Percentiles rank a stretch among this genome's conserved stretches.
Evolutionary conservation across 2,329 filamentous ascomycete genomes (phyloP).

Genomic region (Curvularia hawaiiensis): DNA sequence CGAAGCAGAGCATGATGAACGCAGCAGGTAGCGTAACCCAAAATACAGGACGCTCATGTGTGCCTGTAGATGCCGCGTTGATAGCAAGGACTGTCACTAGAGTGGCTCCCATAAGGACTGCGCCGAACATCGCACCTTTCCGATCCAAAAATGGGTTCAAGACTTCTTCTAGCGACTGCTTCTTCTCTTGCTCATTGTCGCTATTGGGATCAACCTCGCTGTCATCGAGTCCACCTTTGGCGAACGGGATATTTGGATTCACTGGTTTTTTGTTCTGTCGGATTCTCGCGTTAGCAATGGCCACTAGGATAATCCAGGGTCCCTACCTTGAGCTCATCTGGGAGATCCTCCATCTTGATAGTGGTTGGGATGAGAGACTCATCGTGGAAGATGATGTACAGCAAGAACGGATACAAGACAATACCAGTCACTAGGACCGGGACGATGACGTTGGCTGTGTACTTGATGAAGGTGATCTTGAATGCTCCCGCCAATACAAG

Average conservation of each 20-base stretch:
- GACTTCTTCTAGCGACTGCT: constrained; percentile 71
- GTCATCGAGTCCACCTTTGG: constrained; percentile 61
- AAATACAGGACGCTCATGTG: constrained; percentile 63
- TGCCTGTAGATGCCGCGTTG: constrained; percentile 63
- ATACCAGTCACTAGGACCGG: constrained; percentile 71
- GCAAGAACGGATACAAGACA: constrained; percentile 70
- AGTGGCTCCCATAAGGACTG: constrained; percentile 68
- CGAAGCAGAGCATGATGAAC: constrained; percentile 70
- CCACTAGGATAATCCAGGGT: background rate
- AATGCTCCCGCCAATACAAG: constrained; percentile 76
- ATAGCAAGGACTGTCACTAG: constrained; percentile 68
- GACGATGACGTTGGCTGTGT: constrained; percentile 79
- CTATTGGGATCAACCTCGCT: constrained; percentile 54
- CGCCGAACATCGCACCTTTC: constrained; percentile 67
- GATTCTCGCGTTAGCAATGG: background rate
- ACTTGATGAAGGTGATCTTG: constrained; percentile 71
- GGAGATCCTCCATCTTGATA: constrained; percentile 72
- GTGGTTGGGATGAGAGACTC: constrained; percentile 66
- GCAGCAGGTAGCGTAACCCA: constrained; percentile 74
- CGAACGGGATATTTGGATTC: constrained; percentile 74
- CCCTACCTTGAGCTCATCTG: constrained; percentile 56
- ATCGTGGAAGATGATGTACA: constrained; percentile 71
- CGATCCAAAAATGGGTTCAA: constrained; percentile 77
- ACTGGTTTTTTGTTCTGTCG: constrained; percentile 58
- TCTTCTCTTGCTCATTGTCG: constrained; percentile 56